Evolutionary conservation across 1,284 basidiomycete genomes (phyloP).

Genomic region (Flammula alnicola): DNA sequence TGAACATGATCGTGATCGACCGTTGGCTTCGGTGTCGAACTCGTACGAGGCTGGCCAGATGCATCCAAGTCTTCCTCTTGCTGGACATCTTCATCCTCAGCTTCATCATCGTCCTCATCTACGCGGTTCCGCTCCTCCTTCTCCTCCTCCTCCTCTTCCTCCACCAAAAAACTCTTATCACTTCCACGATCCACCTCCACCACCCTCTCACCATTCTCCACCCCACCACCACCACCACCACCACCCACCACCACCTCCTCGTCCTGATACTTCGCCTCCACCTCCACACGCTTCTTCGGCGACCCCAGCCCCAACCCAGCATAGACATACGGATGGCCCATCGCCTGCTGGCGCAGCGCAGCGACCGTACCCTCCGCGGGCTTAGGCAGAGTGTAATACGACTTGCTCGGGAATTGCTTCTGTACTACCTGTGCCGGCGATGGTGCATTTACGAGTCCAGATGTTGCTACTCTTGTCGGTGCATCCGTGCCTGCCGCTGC

Average conservation of each 20-base stretch:
- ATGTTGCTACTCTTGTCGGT: background rate
- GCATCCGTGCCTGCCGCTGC: background rate
- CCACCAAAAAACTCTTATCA: too few species aligned
- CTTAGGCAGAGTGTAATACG: conserved; percentile 16
- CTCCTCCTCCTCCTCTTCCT: too few species aligned
- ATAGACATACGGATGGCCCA: conserved; percentile 15
- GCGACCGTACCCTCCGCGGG: conserved; percentile 23
- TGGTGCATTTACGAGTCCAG: background rate
- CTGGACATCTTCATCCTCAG: too few species aligned
- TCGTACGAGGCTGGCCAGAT: too few species aligned
- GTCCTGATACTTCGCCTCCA: background rate
- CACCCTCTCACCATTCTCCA: background rate
- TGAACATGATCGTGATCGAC: too few species aligned
- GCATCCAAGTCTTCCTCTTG: too few species aligned
- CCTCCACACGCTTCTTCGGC: too few species aligned
- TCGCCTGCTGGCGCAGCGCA: conserved; percentile 15
- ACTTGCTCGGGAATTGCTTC: conserved; percentile 3
- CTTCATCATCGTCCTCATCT: too few species aligned
- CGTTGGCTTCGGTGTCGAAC: too few species aligned
- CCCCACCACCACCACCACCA: too few species aligned
- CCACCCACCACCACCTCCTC: background rate
- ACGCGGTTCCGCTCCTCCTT: too few species aligned
- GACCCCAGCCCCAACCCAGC: background rate
- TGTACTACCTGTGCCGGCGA: background rate
- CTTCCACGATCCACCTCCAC: too few species aligned